Evolutionary conservation across 2,329 filamentous ascomycete species (phyloP).

Genomic region (Harringtonia aguacate): DNA sequence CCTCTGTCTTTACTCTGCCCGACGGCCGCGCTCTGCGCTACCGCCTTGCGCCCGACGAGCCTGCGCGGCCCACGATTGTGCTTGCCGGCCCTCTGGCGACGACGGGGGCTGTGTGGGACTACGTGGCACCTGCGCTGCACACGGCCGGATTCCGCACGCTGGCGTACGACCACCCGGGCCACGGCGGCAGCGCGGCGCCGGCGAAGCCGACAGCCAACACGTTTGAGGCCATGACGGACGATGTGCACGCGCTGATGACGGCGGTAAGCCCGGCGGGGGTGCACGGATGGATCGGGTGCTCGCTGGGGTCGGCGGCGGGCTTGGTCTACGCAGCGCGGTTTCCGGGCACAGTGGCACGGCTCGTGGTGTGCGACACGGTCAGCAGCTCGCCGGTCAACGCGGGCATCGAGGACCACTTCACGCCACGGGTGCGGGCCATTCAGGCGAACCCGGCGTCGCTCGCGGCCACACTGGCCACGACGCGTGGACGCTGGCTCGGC

Average conservation of each 20-base stretch:
- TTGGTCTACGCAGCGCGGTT: slow-evolving; percentile 27
- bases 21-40: slow-evolving; percentile 7
- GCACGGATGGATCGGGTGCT: slow-evolving; percentile 31
- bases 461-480: background rate
- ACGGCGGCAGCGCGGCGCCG: slow-evolving; percentile 26
- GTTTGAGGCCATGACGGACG: slow-evolving; percentile 26
- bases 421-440: slow-evolving; percentile 21
- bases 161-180: slow-evolving; percentile 31
- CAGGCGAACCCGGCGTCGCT: slow-evolving; percentile 11
- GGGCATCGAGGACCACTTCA: slow-evolving; percentile 22
- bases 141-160: slow-evolving; percentile 25
- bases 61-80: slow-evolving; percentile 20
- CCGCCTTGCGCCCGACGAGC: slow-evolving; percentile 1
- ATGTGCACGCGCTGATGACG: slow-evolving; percentile 22
- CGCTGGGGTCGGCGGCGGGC: slow-evolving; percentile 30
- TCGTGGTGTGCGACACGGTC: slow-evolving; percentile 30
- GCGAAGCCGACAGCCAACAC: slow-evolving; percentile 22
- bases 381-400: slow-evolving; percentile 21
- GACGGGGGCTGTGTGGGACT: slow-evolving; percentile 27
- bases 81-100: slow-evolving; percentile 29
- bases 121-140: slow-evolving; percentile 23
- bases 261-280: slow-evolving; percentile 18
- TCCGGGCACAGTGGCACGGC: slow-evolving; percentile 24
- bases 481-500: slow-evolving; percentile 12
- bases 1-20: background rate